Conservation (phyloP, 805 yeast genomes). For the Vanderwaltozyma tropicalis region DNA sequence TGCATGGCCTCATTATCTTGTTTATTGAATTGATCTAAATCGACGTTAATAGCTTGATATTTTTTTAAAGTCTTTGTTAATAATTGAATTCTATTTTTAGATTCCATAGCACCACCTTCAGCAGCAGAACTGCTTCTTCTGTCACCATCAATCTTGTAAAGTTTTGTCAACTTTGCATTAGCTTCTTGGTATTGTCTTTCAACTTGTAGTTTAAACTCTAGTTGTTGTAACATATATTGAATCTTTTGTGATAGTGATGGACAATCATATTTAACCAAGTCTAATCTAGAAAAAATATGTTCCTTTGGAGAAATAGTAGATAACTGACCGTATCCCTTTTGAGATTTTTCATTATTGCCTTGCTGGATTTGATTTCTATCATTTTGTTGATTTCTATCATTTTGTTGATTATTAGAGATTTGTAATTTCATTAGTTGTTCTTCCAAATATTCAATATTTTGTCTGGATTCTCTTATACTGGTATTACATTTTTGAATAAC, state of each 20-base stretch:
- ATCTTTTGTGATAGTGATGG: constrained; percentile 91
- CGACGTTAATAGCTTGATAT: constrained; percentile 81
- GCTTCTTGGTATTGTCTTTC: constrained; percentile 92
- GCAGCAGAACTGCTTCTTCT: constrained; percentile 78
- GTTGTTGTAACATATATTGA: constrained; percentile 88
- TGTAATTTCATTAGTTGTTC: constrained; percentile 58
- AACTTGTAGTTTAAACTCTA: constrained; percentile 87
- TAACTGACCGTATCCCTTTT: constrained; percentile 18
- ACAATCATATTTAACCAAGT: constrained; percentile 82
- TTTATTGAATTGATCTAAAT: constrained; percentile 43
- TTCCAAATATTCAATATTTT: constrained; percentile 80
- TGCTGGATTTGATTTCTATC: no score
- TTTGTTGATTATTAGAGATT: constrained; percentile 5
- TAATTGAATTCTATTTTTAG: constrained; percentile 74
- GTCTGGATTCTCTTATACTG: constrained; percentile 81
- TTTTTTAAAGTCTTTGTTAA: constrained; percentile 75
- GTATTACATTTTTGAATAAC: constrained; percentile 88
- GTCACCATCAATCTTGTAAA: constrained; percentile 88
- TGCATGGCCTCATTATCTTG: constrained; percentile 51
- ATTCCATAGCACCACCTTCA: constrained; percentile 74
- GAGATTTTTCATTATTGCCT: constrained; percentile 4
- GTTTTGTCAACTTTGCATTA: constrained; percentile 74
- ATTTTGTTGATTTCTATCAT: neutral
- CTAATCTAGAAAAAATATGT: constrained; percentile 51
- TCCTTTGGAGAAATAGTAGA: constrained; percentile 33